These are phyloP conservation scores for Phylloporus sp. DNA, from an alignment of 768 basidiomycete genomes.

Conservation along the genomic window DNA sequence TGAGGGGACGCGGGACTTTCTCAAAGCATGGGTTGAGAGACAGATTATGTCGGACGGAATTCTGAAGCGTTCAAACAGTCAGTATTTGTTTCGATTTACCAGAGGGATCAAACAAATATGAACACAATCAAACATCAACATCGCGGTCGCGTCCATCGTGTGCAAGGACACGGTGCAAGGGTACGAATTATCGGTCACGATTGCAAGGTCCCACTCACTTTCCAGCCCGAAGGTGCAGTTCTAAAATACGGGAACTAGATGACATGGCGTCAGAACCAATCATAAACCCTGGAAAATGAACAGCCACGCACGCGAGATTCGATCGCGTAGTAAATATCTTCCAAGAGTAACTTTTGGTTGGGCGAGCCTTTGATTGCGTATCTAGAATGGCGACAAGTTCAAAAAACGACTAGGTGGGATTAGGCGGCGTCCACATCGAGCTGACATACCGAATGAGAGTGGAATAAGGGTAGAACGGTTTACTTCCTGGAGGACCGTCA, in stretches of 20 bases:
- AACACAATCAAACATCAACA: slow-evolving; percentile 60
- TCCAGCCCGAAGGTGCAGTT: slow-evolving; percentile 86
- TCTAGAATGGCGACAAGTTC: slow-evolving; percentile 35
- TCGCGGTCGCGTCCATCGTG: slow-evolving; percentile 45
- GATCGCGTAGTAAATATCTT: slow-evolving; percentile 91
- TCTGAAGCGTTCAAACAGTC: slow-evolving; percentile 42
- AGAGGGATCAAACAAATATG: slow-evolving; percentile 48
- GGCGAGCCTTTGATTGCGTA: slow-evolving; percentile 92
- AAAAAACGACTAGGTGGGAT: not conserved
- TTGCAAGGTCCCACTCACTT: slow-evolving; percentile 46
- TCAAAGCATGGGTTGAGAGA: slow-evolving; percentile 89
- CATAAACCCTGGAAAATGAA: not conserved
- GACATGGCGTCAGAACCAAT: slow-evolving; percentile 10
- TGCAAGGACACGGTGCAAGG: slow-evolving; percentile 3
- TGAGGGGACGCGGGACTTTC: slow-evolving; percentile 86
- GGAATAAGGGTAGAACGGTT: slow-evolving; percentile 89
- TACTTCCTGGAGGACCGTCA: slow-evolving; percentile 83
- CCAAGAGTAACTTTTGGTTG: slow-evolving; percentile 76
- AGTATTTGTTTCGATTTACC: slow-evolving; percentile 29
- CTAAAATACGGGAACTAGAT: slow-evolving; percentile 83
- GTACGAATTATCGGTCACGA: not conserved
- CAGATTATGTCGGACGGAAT: slow-evolving; percentile 86
- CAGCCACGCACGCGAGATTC: slow-evolving; percentile 69
- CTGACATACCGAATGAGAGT: slow-evolving; percentile 76
- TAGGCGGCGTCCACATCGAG: not conserved